phyloP scores from a whole-genome alignment of 2,329 filamentous ascomycete species.

The Chrysosporium keratinophilum region DNA sequence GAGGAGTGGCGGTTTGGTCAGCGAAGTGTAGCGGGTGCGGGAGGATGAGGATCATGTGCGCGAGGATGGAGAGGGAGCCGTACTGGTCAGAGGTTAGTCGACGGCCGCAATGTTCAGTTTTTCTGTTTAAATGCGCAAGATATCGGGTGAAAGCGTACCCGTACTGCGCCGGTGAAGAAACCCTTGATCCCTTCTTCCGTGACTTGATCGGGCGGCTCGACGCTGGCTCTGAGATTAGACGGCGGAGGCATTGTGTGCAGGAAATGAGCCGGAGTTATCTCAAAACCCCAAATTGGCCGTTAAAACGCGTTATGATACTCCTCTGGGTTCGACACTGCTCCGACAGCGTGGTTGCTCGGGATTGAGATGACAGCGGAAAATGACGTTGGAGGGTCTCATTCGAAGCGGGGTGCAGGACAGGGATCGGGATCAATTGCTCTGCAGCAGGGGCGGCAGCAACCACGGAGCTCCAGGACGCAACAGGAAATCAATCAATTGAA shows the following conservation, averaged over 20 bases:
- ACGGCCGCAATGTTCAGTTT: no score
- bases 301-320: no score
- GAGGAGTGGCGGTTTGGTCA: slow-evolving; percentile 23
- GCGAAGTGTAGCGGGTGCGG: slow-evolving; percentile 36
- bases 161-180: slow-evolving; percentile 36
- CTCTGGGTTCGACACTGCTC: no score
- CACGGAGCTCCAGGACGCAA: neutral
- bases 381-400: slow-evolving; percentile 5
- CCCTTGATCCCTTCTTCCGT: slow-evolving; percentile 33
- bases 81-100: slow-evolving; percentile 22
- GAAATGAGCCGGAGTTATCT: neutral
- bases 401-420: neutral
- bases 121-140: neutral
- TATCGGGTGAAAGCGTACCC: slow-evolving; percentile 25
- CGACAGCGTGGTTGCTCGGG: no score
- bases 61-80: slow-evolving; percentile 37
- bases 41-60: slow-evolving; percentile 36
- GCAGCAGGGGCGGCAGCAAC: neutral
- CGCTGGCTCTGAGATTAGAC: slow-evolving; percentile 29
- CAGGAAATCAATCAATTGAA: neutral
- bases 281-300: neutral
- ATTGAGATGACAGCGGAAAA: neutral
- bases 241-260: slow-evolving; percentile 33
- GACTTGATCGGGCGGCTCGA: slow-evolving; percentile 35
- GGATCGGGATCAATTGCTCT: neutral